Conservation (phyloP, 2,329 filamentous ascomycete species). For the Chaetomium olivaceum region DNA sequence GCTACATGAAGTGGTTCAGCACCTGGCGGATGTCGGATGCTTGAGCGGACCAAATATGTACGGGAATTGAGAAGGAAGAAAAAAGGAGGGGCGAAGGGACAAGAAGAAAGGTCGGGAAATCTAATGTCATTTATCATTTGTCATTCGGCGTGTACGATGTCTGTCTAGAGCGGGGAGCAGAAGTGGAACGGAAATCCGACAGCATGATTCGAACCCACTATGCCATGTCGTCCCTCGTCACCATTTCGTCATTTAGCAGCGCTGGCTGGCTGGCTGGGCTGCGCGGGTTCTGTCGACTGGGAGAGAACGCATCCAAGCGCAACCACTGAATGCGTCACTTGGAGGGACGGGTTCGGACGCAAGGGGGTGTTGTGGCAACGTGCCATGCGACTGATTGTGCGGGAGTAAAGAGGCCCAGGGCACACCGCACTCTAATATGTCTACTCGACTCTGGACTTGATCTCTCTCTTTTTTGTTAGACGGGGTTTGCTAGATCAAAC, state of each 20-base stretch:
- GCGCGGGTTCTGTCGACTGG: not conserved
- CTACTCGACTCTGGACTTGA: slow-evolving; percentile 1
- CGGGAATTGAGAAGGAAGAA: not conserved
- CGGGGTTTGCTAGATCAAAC: not conserved
- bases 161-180: not conserved
- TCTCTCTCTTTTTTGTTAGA: slow-evolving; percentile 20
- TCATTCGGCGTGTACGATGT: slow-evolving; percentile 23
- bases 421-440: slow-evolving; percentile 6
- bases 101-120: not conserved
- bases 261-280: slow-evolving; percentile 1
- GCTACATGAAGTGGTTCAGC: slow-evolving; percentile 90
- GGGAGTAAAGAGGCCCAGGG: not conserved
- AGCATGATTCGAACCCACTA: slow-evolving; percentile 2
- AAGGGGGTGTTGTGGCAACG: not conserved
- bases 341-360: not conserved
- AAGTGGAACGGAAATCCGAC: not conserved
- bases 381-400: not conserved
- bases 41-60: slow-evolving; percentile 4
- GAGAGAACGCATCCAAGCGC: not conserved
- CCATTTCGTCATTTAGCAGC: slow-evolving; percentile 17
- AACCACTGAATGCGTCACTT: not conserved
- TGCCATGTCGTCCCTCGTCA: slow-evolving; percentile 17
- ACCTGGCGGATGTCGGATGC: slow-evolving; percentile 78
- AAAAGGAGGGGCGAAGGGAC: not conserved
- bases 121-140: slow-evolving; percentile 13